Base-by-base conservation (phyloP, 169 alveolate genomes). In the Cryptosporidium tyzzeri region DNA sequence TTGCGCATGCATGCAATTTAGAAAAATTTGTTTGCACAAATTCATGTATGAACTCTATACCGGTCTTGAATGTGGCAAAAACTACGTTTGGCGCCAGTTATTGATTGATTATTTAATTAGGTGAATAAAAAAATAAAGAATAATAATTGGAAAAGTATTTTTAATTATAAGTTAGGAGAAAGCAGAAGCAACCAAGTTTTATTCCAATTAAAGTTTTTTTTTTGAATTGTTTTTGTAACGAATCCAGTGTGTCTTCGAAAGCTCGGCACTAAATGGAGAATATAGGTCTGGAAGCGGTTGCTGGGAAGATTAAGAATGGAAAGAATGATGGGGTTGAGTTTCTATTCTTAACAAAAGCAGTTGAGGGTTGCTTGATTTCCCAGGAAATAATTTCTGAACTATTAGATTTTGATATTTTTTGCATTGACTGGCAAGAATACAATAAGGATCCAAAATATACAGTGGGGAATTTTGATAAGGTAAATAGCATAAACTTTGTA, bases 401-500 rank as follows among this genome's bases (percentile, higher is more conserved):
- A 8, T 21, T 73, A 35, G 51, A 73, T 37, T 55, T 31, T 23
- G 71, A 73, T 21, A 35, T 73, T 48, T 73, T 37, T 59, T 73
- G 71, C 21, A 37, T 73, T 37, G 58, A 51, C 7, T 73, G 86
- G 86, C 31, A 51, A 31, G 55, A 73, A 21, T 53, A 35, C 8
- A 48, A 18, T n/a, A 12, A 73, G 58, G 33, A 41, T 23, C 59
- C 70, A 16, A 73, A 55, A n/a, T 33, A 37, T 21, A 51, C 70
- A 8, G 44, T 31, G 65, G 69, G 35, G 44, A 33, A 73, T 31
- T 73, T 21, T 37, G 33, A 14, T 6, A 70, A 70, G 41, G 45
- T 73, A 16, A 35, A 53, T 33, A 73, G 86, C 21, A 31, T 73
- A 14, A 73, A 53, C 33, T 73, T 73, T 73, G 26, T 73, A 73